Evolutionary conservation across 768 basidiomycete genomes (phyloP), one percentile per base, ranked within the genome.

Genomic region (Ramaria rubella): DNA sequence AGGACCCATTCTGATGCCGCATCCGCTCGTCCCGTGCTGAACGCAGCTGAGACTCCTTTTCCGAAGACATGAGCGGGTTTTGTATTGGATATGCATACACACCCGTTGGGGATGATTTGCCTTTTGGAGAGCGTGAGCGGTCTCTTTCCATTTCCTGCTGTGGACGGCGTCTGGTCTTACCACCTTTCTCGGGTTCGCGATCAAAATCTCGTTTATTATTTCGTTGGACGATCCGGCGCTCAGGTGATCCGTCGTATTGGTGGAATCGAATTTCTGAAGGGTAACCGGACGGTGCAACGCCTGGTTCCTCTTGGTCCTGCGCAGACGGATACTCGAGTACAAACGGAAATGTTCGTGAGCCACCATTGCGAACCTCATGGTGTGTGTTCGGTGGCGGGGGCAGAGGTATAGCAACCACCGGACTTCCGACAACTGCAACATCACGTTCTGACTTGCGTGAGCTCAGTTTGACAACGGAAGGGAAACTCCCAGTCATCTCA

Each of bases 241-340:
- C 52, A 12, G 36, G 21, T 26, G 24, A 34, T 5, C 12, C 44
- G 19, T 55, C 54, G 42, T 55, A 55, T 31, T 45, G 54, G 31
- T 55, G 44, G 38, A 55, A 55, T 26, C 38, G 24, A 24, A 55
- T 48, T 24, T 55, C 54, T 1, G 45, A 23, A 26, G 54, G 54
- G 26, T 55, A 55, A 17, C 29, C 54, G 17, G 30, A 27, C 14
- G 15, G 52, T 24, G 45, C 27, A 14, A 31, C n/a, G 8, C 6
- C 45, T 3, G 42, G 1, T 23, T 26, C 27, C 14, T 6, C 19
- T 23, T 45, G 54, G 4, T 48, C 26, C 29, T 44, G 54, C 11
- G 42, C 33, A 12, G 21, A 3, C 17, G 52, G 42, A 33, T 55
- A 55, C 26, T 55, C 54, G 27, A 26, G 54, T 9, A 55, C 54